Base-by-base conservation (phyloP, 2,329 filamentous ascomycete species). In the Xylariaceae sp. region DNA sequence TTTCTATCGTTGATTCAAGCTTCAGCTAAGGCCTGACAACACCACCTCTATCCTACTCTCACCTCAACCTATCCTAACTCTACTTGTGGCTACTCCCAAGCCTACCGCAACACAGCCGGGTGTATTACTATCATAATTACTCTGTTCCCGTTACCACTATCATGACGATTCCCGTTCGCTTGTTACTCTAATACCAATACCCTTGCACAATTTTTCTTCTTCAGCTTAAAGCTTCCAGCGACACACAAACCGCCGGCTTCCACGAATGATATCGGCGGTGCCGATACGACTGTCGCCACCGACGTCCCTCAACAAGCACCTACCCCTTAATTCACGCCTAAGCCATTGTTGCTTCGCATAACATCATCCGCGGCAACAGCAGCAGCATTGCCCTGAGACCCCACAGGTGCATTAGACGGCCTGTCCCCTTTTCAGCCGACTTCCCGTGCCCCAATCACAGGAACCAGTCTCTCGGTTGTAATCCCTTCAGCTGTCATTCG, bases 221-320 rank as follows among this genome's bases (percentile, higher is more conserved):
- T 52, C 43, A 52, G 51, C 52, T 52, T 55, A 50, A 52, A 49
- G 20, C 51, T 52, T 56, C 32, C 44, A 48, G 55, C 56, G 50
- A 51, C 52, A 56, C 58, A 56, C 14, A 48, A 20, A 45, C 47
- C 48, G 46, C 46, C 32, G 45, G 23, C 56, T 61, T 52, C 20
- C 54, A 54, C 55, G 57, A 56, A 59, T 54, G 51, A 50, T 50
- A 40, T 59, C 64, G 64, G 65, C 48, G 41, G 60, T 47, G 48
- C 65, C 65, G 63, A 65, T 48, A 60, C 58, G 44, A 62, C 45
- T 54, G 52, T 61, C 46, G 64, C 64, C 65, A 67, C 65, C 64
- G 47, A 44, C 52, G 59, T 57, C 55, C 42, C 45, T 63, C 59
- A 62, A 50, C 59, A 62, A 48, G 54, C 54, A 40, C 53, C 59